Evolutionary conservation across 1,284 basidiomycete species (phyloP), one percentile per base, ranked within the genome.

Genomic region (Cryptococcus sp.): DNA sequence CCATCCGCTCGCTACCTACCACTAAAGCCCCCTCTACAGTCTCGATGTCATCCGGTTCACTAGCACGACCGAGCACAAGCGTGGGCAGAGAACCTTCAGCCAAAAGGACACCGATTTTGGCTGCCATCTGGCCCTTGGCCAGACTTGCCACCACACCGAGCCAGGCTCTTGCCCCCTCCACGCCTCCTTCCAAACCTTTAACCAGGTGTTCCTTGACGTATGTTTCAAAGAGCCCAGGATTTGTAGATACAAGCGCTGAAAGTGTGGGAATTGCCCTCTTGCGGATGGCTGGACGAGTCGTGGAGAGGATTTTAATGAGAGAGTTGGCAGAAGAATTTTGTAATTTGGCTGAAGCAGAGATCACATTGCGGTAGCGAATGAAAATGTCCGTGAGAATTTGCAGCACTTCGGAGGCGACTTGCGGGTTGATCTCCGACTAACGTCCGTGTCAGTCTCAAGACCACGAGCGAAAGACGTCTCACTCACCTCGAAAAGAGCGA

Each of bases 341-440:
- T 0, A 83, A 64, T 4, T 66, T 52, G 1, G 67, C 73, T 5
- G 85, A 81, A 55, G 83, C 81, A 5, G 86, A 79, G n/a, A 91
- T 79, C 61, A 88, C 57, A 54, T 64, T 84, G 38, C 82, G 79
- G 81, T 95, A 95, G 44, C 93, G 88, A 59, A 84, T 84, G 74
- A 94, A 91, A 61, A 98, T 84, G 72, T 97, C 95, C 10, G 91
- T 88, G 19, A 98, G 82, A 57, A 95, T 93, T 43, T 93, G 89
- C 13, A 97, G 83, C 0, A 90, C 90, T 77, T 97, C 94, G 52
- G 96, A 63, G 88, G 83, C 34, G 87, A 89, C 76, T 93, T 94
- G 47, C 87, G 89, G 8, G 86, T 90, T 61, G 81, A 80, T 46
- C 83, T 73, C 87, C 89, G 69, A 22, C 69, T 34, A 10, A 10